Conservation (phyloP, 352 stramenopile species). For the Phytophthora sojae region DNA sequence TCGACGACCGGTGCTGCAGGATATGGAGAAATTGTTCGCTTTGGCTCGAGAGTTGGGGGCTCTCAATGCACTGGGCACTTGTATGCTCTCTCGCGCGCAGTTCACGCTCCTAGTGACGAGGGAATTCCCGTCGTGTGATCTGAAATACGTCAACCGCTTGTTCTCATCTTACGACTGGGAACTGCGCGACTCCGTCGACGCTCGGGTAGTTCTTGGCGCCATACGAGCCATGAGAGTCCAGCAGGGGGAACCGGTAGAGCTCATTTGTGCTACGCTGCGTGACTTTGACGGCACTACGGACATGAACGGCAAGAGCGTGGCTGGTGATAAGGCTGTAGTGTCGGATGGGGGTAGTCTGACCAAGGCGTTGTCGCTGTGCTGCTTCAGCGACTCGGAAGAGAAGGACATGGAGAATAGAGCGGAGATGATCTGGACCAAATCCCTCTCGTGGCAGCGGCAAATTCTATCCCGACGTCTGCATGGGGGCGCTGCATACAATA, state of each 20-base stretch:
- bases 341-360: conserved; percentile 12
- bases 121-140: conserved; percentile 58
- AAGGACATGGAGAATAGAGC: conserved; percentile 36
- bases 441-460: conserved; percentile 33
- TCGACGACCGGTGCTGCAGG: conserved; percentile 63
- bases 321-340: conserved; percentile 16
- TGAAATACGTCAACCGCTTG: conserved; percentile 56
- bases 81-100: conserved; percentile 44
- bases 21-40: conserved; percentile 70
- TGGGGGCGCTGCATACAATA: conserved; percentile 15
- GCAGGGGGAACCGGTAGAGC: conserved; percentile 58
- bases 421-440: conserved; percentile 20
- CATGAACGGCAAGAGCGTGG: conserved; percentile 12
- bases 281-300: conserved; percentile 57
- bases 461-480: conserved; percentile 26
- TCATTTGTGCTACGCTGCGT: conserved; percentile 48
- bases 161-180: conserved; percentile 70
- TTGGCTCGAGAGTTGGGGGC: conserved; percentile 60
- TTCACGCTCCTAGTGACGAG: conserved; percentile 56
- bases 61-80: conserved; percentile 49
- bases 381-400: conserved; percentile 51
- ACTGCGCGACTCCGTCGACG: conserved; percentile 58
- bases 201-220: conserved; percentile 60
- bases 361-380: conserved; percentile 50
- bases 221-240: conserved; percentile 65